Percentiles rank a stretch among this genome's conserved stretches.
phyloP scores from a whole-genome alignment of 176 grass and related monocot genomes.

The Oryza brachyantha region DNA sequence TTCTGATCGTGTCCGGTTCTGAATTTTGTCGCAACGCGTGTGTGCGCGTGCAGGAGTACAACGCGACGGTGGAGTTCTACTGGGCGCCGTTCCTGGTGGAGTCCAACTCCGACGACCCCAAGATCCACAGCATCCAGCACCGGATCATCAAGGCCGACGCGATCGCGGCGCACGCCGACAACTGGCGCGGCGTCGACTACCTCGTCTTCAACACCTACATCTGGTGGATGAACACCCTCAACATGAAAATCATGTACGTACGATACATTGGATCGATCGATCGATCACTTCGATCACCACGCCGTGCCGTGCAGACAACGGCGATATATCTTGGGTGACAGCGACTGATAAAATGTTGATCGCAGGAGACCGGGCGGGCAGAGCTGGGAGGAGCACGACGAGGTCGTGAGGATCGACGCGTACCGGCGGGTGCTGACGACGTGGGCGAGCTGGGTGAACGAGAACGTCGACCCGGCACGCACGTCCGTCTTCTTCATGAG shows the following conservation, averaged over 20 bases:
- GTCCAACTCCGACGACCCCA: slow-evolving; percentile 71
- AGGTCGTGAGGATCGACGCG: slow-evolving; percentile 56
- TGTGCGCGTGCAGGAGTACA: slow-evolving; percentile 37
- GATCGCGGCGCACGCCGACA: slow-evolving; percentile 43
- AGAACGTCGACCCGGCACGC: slow-evolving; percentile 66
- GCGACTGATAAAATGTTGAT: slow-evolving; percentile 24
- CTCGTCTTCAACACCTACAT: slow-evolving; percentile 76
- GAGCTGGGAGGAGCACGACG: slow-evolving; percentile 70
- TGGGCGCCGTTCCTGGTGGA: slow-evolving; percentile 90
- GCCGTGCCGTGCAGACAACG: not conserved
- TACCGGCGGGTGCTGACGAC: slow-evolving; percentile 69
- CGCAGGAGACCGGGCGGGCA: slow-evolving; percentile 51
- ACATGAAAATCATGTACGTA: slow-evolving; percentile 57
- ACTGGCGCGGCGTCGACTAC: slow-evolving; percentile 68
- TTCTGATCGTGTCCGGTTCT: not conserved
- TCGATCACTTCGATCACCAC: not conserved
- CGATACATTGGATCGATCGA: not conserved
- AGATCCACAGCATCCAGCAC: slow-evolving; percentile 70
- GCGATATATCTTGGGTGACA: not conserved
- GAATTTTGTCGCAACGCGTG: not conserved
- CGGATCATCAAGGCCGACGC: slow-evolving; percentile 59
- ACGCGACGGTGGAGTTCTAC: slow-evolving; percentile 87
- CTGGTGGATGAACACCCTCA: slow-evolving; percentile 78
- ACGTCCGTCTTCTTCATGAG: slow-evolving; percentile 94
- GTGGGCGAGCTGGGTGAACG: slow-evolving; percentile 75